Percentiles rank a stretch among this genome's conserved stretches.
These are phyloP conservation scores for Emericellopsis terricola DNA, from an alignment of 495 filamentous ascomycete genomes.

Conservation along the genomic window DNA sequence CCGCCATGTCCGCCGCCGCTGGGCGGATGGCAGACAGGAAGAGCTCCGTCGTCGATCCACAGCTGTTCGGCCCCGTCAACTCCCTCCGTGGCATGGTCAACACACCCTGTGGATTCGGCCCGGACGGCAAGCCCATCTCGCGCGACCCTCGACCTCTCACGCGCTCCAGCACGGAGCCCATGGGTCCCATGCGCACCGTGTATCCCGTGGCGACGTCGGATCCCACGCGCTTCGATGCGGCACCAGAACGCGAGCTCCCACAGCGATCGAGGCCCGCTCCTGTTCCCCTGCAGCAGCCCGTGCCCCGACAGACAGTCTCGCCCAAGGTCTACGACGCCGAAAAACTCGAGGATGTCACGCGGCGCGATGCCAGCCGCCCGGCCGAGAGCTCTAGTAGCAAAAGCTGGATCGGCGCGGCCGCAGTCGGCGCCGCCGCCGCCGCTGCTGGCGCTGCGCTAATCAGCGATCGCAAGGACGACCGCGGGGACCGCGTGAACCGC, in stretches of 20 bases:
- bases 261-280: conserved; percentile 13
- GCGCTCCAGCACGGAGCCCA: conserved; percentile 5
- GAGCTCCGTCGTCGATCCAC: conserved; percentile 31
- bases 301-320: conserved; percentile 22
- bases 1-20: conserved; percentile 5
- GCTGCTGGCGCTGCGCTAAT: conserved; percentile 22
- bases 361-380: conserved; percentile 15
- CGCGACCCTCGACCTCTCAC: background rate
- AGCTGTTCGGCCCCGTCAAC: conserved; percentile 33
- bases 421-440: conserved; percentile 29
- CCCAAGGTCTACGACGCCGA: conserved; percentile 20
- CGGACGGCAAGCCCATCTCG: conserved; percentile 5
- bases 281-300: conserved; percentile 27
- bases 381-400: conserved; percentile 7
- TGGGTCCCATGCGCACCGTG: conserved; percentile 8
- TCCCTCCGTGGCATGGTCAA: conserved; percentile 30
- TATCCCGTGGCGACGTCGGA: conserved; percentile 42
- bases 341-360: conserved; percentile 4
- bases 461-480: conserved; percentile 18
- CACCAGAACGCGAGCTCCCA: too few species aligned
- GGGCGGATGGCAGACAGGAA: conserved; percentile 14
- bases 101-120: conserved; percentile 31
- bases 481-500: conserved; percentile 4
- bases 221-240: conserved; percentile 34
- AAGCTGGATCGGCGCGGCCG: conserved; percentile 23